These are phyloP conservation scores for Didymella sp. DNA, from an alignment of 2,329 filamentous ascomycete genomes.

Conservation along the genomic window DNA sequence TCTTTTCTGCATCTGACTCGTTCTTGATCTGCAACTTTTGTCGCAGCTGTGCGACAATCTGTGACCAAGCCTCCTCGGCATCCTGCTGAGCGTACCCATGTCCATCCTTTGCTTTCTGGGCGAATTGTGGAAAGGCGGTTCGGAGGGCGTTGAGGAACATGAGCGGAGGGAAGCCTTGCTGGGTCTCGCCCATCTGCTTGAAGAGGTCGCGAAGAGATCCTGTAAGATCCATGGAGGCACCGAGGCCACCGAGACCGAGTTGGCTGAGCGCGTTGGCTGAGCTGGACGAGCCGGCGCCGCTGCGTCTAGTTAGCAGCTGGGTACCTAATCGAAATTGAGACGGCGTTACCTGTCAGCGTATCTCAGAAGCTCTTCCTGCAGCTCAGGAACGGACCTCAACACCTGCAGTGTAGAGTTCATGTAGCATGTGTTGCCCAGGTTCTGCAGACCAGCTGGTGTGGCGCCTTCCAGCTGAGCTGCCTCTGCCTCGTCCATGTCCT, in stretches of 20 bases:
- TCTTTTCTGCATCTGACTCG: slow-evolving; percentile 44
- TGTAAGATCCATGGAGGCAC: slow-evolving; percentile 73
- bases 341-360: slow-evolving; percentile 59
- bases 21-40: slow-evolving; percentile 75
- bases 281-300: slow-evolving; percentile 42
- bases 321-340: too few species aligned
- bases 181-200: slow-evolving; percentile 86
- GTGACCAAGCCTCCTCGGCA: slow-evolving; percentile 97
- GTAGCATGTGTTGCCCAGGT: slow-evolving; percentile 97
- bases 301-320: slow-evolving; percentile 27
- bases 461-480: slow-evolving; percentile 82
- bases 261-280: slow-evolving; percentile 51
- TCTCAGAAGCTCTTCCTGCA: slow-evolving; percentile 76
- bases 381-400: slow-evolving; percentile 85
- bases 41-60: slow-evolving; percentile 84
- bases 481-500: slow-evolving; percentile 98
- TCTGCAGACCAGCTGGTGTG: slow-evolving; percentile 85
- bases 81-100: slow-evolving; percentile 96
- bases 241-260: slow-evolving; percentile 65
- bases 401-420: slow-evolving; percentile 97
- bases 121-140: slow-evolving; percentile 86
- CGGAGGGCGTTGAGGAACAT: slow-evolving; percentile 84
- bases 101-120: slow-evolving; percentile 82
- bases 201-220: slow-evolving; percentile 81
- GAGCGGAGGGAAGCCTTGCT: slow-evolving; percentile 83